These are phyloP conservation scores for Xylaria acuta DNA, from an alignment of 495 filamentous ascomycete genomes.

Conservation along the genomic window DNA sequence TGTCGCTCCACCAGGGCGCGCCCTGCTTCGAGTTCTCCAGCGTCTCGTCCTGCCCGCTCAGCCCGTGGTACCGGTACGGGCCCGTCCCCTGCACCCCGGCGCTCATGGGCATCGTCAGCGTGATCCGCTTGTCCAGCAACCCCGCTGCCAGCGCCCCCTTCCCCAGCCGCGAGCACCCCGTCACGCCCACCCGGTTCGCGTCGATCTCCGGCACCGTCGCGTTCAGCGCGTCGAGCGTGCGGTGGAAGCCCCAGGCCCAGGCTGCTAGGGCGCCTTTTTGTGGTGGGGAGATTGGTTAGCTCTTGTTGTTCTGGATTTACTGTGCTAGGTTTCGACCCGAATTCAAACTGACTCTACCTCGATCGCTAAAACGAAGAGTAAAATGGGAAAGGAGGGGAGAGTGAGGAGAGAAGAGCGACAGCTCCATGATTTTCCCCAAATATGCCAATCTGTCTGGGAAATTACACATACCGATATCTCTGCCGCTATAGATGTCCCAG, in stretches of 20 bases:
- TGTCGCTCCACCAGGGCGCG: slow-evolving; percentile 59
- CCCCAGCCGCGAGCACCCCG: slow-evolving; percentile 59
- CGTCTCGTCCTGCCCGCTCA: slow-evolving; percentile 61
- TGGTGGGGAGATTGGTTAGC: not conserved
- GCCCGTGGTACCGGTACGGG: slow-evolving; percentile 57
- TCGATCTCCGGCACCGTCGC: slow-evolving; percentile 58
- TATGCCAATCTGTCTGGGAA: not conserved
- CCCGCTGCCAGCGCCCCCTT: slow-evolving; percentile 60
- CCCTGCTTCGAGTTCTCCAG: slow-evolving; percentile 62
- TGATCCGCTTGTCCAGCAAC: slow-evolving; percentile 59
- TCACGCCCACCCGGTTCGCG: slow-evolving; percentile 54
- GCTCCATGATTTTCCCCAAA: not conserved
- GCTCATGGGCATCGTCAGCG: slow-evolving; percentile 63
- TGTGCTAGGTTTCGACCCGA: not conserved
- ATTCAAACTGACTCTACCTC: not conserved
- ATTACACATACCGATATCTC: slow-evolving; percentile 53
- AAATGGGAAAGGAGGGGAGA: no score
- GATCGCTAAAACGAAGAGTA: not conserved
- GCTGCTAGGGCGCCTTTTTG: slow-evolving; percentile 56
- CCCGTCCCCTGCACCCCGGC: slow-evolving; percentile 59
- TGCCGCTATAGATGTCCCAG: slow-evolving; percentile 58
- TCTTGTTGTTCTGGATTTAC: no score
- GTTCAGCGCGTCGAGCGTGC: slow-evolving; percentile 58
- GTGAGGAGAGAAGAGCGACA: not conserved
- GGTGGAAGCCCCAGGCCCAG: slow-evolving; percentile 63